Evolutionary conservation across 306 rosid species (phyloP), one percentile per base, ranked within the genome.

Genomic region (barrel medic (Medicago truncatula)): DNA sequence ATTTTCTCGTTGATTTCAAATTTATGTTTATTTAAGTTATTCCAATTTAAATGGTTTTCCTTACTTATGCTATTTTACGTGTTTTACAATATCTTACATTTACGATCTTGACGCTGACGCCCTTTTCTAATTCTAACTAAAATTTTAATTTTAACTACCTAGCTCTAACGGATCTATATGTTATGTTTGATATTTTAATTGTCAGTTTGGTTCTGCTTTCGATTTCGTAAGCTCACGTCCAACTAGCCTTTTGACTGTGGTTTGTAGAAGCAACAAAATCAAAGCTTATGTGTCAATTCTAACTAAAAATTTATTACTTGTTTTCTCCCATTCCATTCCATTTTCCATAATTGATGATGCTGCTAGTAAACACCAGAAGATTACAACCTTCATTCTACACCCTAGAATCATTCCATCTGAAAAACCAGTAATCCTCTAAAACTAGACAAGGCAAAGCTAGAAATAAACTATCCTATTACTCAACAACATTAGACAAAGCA

Each of bases 401-500:
- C 17, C 56, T 71, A 50, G 41, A 67, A 40, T 17, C 53, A 76
- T 73, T 50, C 39, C 64, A 23, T 36, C n/a, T 5, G 2, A 50
- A 41, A 52, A 58, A 56, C 0, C 12, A 36, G 31, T 41, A 46
- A 14, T 52, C 52, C 17, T 69, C 70, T 39, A 80, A 73, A 16
- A 36, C 18, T 1, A 23, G 43, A 67, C 44, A 62, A 34, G 3
- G 12, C 68, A 36, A 11, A 6, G 43, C 25, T 47, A 16, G 36
- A 10, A 78, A 23, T 28, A 2, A 6, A 41, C 41, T 47, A 23
- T 18, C 49, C 23, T 9, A 61, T 0, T 12, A n/a, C 39, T 80
- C 70, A 73, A 80, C 60, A 53, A 44, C 52, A 70, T 17, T 17
- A 41, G 47, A 34, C 65, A 74, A 52, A 50, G 61, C 70, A 46